Base-by-base conservation (phyloP, 495 filamentous ascomycete species). In the Haplographium delicatum region DNA sequence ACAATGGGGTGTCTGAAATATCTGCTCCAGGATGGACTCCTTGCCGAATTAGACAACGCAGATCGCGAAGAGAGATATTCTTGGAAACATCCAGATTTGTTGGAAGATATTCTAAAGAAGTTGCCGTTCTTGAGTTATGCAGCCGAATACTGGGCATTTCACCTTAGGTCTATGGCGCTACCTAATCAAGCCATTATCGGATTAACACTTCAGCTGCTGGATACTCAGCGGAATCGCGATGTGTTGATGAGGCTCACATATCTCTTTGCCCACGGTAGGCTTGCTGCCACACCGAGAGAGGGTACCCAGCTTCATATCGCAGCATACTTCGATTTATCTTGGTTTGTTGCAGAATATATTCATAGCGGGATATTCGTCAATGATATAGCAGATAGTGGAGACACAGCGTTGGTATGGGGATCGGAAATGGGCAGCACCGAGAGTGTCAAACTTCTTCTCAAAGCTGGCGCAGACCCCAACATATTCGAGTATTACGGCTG, bases 301-400 rank as follows among this genome's bases (percentile, higher is more conserved):
- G 18, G n/a, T 4, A 4, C 10, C 5, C 40, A 10, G 4, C 27
- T 53, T 15, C 50, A 53, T 40, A 18, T 53, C 27, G 50, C 50
- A 38, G 26, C 50, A 35, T 53, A 46, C 15, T 53, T 53, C 50
- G 40, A 53, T 18, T 13, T 53, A 4, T n/a, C 40, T 30, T 53
- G 50, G 50, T 22, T 53, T 22, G 47, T 50, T 20, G 35, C 15
- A 8, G 6, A 16, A 22, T 48, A 38, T 38, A 48, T 48, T 24
- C 4, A 38, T 6, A 31, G 38, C 18, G 10, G 9, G 16, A 38
- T 19, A 3, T 45, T 19, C 15, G 35, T 38, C 9, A 15, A 38
- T 18, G 8, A 4, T 11, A 27, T 16, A 6, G 4, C 8, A 15
- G 3, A 16, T 2, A 11, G 15, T 1, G 5, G n/a, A 19, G 48